Conservation (phyloP, 305 asterid genomes). For the Coffea humblotiana region DNA sequence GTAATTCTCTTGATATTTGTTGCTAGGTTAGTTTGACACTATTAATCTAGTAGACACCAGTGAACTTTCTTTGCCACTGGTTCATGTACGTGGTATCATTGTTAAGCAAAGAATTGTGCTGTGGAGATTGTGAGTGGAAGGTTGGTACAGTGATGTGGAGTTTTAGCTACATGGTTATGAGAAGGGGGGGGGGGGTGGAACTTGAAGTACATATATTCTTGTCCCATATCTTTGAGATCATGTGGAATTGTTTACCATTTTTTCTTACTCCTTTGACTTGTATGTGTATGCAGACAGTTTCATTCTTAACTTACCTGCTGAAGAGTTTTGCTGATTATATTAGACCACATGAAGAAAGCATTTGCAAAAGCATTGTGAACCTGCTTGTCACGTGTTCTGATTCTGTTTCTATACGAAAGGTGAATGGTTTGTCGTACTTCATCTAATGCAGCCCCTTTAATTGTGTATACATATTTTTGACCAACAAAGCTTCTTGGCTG, state of each 20-base stretch:
- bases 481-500: slow-evolving; percentile 25
- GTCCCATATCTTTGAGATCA: neutral
- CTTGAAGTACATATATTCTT: neutral
- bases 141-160: neutral
- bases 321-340: slow-evolving; percentile 92
- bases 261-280: slow-evolving; percentile 4
- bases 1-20: neutral
- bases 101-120: neutral
- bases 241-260: neutral
- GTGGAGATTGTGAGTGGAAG: neutral
- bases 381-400: slow-evolving; percentile 98
- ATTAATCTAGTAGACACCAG: neutral
- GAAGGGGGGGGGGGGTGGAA: neutral
- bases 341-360: slow-evolving; percentile 95
- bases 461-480: slow-evolving; percentile 20
- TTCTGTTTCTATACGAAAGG: slow-evolving; percentile 95
- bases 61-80: neutral
- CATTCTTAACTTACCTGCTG: slow-evolving; percentile 94
- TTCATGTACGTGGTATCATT: neutral
- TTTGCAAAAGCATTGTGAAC: slow-evolving; percentile 97
- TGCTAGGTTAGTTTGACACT: neutral
- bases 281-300: slow-evolving; percentile 75
- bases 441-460: neutral
- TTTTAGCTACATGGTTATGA: too few relatives aligned
- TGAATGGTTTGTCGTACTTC: slow-evolving; percentile 19